Percentiles rank a stretch among this genome's conserved stretches.
Conservation (phyloP, 1,284 basidiomycete species). For the Cryptococcus neoformans region DNA sequence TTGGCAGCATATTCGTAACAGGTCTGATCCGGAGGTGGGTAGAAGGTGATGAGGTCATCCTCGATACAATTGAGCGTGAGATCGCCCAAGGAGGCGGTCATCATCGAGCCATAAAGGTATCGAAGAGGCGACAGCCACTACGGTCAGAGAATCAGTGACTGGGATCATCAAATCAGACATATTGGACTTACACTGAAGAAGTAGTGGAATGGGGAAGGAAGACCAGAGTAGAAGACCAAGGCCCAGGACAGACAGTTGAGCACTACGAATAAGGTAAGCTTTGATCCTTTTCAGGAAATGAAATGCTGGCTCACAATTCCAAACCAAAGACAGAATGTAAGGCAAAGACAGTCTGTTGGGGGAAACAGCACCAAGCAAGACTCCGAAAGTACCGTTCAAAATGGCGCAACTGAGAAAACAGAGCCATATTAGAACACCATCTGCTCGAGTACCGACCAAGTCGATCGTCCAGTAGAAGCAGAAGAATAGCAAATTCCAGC, state of each 20-base stretch:
- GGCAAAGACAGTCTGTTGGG: neutral
- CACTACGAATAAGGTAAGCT: neutral
- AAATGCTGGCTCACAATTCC: neutral
- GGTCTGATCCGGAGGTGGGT: constrained; percentile 66
- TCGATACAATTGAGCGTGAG: constrained; percentile 63
- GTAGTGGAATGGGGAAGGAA: constrained; percentile 74
- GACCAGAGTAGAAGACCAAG: neutral
- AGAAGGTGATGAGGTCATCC: constrained; percentile 68
- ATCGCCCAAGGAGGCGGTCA: constrained; percentile 46
- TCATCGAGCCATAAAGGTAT: neutral
- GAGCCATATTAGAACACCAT: neutral
- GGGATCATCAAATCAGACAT: neutral
- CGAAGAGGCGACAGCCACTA: neutral
- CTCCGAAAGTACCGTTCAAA: neutral
- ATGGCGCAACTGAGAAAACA: neutral
- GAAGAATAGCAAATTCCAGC: neutral
- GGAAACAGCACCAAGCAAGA: neutral
- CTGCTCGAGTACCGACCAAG: neutral
- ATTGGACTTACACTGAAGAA: constrained; percentile 54
- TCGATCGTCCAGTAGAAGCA: neutral
- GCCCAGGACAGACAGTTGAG: neutral
- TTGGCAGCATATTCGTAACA: constrained; percentile 67
- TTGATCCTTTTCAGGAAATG: neutral
- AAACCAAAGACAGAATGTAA: neutral
- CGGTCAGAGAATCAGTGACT: neutral